phyloP scores from a whole-genome alignment of 768 basidiomycete species.

The Russula sp. region DNA sequence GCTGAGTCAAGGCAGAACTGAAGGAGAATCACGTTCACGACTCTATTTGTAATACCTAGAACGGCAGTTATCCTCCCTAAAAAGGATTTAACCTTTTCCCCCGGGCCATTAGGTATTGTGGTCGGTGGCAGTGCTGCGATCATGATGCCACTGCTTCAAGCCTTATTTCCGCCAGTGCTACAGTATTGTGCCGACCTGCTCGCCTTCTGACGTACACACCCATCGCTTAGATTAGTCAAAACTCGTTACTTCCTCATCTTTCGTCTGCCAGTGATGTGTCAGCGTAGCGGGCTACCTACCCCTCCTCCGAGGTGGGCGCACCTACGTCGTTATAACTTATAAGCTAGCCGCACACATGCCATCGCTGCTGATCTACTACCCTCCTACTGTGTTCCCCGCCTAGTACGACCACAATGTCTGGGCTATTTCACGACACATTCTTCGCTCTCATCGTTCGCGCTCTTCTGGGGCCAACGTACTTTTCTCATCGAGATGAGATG shows the following conservation, averaged over 20 bases:
- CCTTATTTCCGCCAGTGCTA: too few species aligned
- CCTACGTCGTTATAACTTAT: slow-evolving; percentile 9
- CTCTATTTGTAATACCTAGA: too few species aligned
- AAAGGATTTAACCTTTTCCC: too few species aligned
- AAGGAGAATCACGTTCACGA: too few species aligned
- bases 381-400: neutral
- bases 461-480: slow-evolving; percentile 26
- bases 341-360: neutral
- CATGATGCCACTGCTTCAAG: too few species aligned
- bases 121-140: neutral
- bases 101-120: too few species aligned
- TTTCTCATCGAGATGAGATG: slow-evolving; percentile 22
- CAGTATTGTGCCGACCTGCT: neutral
- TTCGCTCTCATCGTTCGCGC: slow-evolving; percentile 30
- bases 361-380: too few species aligned
- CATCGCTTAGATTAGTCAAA: neutral
- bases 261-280: neutral
- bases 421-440: slow-evolving; percentile 30
- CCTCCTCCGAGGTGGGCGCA: neutral
- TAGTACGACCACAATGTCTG: slow-evolving; percentile 10
- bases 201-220: neutral
- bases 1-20: too few species aligned
- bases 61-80: too few species aligned
- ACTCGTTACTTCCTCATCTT: neutral
- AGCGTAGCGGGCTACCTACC: neutral